These are phyloP conservation scores for Cupressus sempervirens DNA, from an alignment of 75 land plant species.

Conservation along the genomic window DNA sequence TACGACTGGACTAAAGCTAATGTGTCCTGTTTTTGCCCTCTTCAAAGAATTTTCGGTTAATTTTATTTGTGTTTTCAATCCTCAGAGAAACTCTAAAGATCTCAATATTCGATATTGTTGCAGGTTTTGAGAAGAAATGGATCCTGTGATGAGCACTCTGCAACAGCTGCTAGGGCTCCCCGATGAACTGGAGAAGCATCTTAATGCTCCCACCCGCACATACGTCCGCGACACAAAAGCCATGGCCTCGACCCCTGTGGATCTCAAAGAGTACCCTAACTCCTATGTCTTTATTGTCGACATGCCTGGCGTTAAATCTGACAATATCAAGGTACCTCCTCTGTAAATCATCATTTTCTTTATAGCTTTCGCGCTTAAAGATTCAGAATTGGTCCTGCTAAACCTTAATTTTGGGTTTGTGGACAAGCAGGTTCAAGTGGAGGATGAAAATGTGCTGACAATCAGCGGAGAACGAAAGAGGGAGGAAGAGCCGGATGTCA, in stretches of 20 bases:
- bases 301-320: constrained; percentile 37
- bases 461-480: constrained; percentile 47
- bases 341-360: neutral
- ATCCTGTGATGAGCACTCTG: constrained; percentile 3
- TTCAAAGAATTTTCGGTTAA: neutral
- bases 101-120: too few species aligned
- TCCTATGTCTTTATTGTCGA: constrained; percentile 33
- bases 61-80: too few species aligned
- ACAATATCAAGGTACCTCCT: constrained; percentile 30
- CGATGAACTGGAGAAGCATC: constrained; percentile 8
- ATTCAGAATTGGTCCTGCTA: neutral
- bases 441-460: constrained; percentile 37
- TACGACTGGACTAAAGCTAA: neutral
- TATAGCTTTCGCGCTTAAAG: neutral
- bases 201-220: constrained; percentile 3
- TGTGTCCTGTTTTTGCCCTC: neutral
- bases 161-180: neutral
- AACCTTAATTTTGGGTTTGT: neutral
- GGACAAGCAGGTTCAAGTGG: constrained; percentile 37
- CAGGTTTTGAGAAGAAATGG: neutral
- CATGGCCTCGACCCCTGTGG: constrained; percentile 39
- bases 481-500: constrained; percentile 21
- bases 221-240: constrained; percentile 14
- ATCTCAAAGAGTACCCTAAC: constrained; percentile 36
- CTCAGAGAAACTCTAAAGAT: neutral